A percentile compares a stretch with the other conserved stretches of the same genome.
These are phyloP conservation scores for Annona cherimola DNA, from an alignment of 164 flowering plant genomes.

Conservation along the genomic window DNA sequence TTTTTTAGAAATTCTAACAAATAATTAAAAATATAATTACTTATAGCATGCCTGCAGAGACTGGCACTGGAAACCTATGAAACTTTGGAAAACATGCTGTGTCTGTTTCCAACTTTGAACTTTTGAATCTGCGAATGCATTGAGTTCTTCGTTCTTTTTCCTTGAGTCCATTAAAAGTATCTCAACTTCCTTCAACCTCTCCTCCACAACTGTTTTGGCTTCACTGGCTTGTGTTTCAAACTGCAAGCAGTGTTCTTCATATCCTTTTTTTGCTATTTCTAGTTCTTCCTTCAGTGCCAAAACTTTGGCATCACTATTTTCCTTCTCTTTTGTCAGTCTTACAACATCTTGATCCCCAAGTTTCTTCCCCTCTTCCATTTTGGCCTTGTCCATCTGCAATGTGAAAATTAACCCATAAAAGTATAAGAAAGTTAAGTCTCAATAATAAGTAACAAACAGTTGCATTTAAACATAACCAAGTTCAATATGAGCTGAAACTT, in stretches of 20 bases:
- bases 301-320: conserved; percentile 38
- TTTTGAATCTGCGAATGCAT: conserved; percentile 50
- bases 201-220: conserved; percentile 40
- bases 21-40: conserved; percentile 4
- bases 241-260: conserved; percentile 40
- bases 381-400: conserved; percentile 59
- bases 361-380: conserved; percentile 61
- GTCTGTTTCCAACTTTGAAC: conserved; percentile 50
- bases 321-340: conserved; percentile 54
- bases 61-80: conserved; percentile 43
- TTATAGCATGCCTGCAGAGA: conserved; percentile 48
- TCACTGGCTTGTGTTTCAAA: conserved; percentile 48
- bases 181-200: conserved; percentile 60
- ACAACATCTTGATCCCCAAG: conserved; percentile 54
- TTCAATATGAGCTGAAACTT: not conserved
- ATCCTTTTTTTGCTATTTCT: conserved; percentile 32
- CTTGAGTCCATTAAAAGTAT: conserved; percentile 42
- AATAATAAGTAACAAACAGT: not conserved
- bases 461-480: not conserved
- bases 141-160: conserved; percentile 51
- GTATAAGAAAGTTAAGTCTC: not conserved
- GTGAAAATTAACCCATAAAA: conserved; percentile 2
- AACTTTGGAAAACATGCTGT: conserved; percentile 41
- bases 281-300: conserved; percentile 50
- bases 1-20: not conserved